Conservation (phyloP, 768 basidiomycete genomes). For the Collybia nuda region DNA sequence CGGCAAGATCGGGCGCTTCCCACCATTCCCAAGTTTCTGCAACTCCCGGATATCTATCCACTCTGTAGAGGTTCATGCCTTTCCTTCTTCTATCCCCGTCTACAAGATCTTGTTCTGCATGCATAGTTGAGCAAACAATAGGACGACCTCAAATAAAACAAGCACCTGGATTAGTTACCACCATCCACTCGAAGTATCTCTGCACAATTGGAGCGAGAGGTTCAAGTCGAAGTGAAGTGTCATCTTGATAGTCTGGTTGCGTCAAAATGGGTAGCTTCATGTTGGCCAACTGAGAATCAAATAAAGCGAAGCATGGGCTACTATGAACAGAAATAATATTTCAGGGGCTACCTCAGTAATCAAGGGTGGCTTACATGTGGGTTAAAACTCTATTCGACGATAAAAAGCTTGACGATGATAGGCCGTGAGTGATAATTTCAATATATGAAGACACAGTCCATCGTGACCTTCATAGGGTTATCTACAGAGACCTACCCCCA, state of each 20-base stretch:
- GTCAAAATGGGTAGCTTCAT: conserved; percentile 49
- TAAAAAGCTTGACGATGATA: conserved; percentile 17
- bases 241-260: conserved; percentile 15
- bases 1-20: not conserved
- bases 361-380: too few relatives aligned
- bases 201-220: conserved; percentile 39
- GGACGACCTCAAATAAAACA: not conserved
- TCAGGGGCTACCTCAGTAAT: not conserved
- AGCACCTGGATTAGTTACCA: conserved; percentile 42
- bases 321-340: not conserved
- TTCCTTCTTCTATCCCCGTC: not conserved
- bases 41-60: not conserved
- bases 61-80: not conserved
- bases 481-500: not conserved
- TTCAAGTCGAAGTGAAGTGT: conserved; percentile 23
- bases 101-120: not conserved
- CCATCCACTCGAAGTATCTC: conserved; percentile 57
- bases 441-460: conserved; percentile 27
- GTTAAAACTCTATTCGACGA: not conserved
- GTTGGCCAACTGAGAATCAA: conserved; percentile 58
- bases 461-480: conserved; percentile 1
- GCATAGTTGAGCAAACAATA: not conserved
- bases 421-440: conserved; percentile 16
- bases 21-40: not conserved
- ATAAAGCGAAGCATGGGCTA: conserved; percentile 44